Evolutionary conservation across 1,139 yeast species (phyloP).

Genomic region (Protomyces arabidopsidicola): DNA sequence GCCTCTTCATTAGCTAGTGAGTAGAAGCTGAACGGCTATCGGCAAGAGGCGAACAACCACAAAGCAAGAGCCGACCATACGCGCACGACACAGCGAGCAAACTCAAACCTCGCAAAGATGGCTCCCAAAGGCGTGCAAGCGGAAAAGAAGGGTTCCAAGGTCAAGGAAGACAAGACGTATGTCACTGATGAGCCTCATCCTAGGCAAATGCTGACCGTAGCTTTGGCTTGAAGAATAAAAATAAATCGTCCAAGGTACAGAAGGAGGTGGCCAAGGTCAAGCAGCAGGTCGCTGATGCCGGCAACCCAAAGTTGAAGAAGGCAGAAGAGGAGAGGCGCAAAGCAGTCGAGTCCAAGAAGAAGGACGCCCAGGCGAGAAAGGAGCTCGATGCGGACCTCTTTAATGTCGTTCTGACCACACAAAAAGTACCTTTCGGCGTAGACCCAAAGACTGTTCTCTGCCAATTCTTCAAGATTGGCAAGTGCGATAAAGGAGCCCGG

Average conservation of each 20-base stretch:
- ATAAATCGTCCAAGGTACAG: constrained; percentile 89
- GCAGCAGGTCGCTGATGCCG: constrained; percentile 55
- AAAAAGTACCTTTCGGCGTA: constrained; percentile 92
- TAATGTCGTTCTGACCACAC: constrained; percentile 53
- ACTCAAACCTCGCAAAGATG: background rate
- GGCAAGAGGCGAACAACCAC: too few species aligned
- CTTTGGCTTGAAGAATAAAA: constrained; percentile 46
- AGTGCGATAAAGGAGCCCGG: constrained; percentile 81
- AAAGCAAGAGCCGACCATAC: too few species aligned
- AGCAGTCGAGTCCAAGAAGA: constrained; percentile 75
- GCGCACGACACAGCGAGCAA: too few species aligned
- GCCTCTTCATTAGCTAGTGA: too few species aligned
- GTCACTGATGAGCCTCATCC: background rate
- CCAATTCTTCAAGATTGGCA: constrained; percentile 83
- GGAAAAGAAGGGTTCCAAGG: constrained; percentile 31
- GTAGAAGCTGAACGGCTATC: too few species aligned
- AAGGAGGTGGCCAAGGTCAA: constrained; percentile 73
- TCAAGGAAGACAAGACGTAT: constrained; percentile 31
- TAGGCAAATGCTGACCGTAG: background rate
- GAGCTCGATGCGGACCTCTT: constrained; percentile 78
- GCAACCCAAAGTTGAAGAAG: constrained; percentile 39
- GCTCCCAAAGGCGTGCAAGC: constrained; percentile 24
- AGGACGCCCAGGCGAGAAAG: constrained; percentile 84
- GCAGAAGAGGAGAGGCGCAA: constrained; percentile 74
- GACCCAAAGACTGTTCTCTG: constrained; percentile 94